Percentiles rank a stretch among this genome's conserved stretches.
phyloP scores from a whole-genome alignment of 1,139 yeast genomes.

The Saccharomyces hybrid region DNA sequence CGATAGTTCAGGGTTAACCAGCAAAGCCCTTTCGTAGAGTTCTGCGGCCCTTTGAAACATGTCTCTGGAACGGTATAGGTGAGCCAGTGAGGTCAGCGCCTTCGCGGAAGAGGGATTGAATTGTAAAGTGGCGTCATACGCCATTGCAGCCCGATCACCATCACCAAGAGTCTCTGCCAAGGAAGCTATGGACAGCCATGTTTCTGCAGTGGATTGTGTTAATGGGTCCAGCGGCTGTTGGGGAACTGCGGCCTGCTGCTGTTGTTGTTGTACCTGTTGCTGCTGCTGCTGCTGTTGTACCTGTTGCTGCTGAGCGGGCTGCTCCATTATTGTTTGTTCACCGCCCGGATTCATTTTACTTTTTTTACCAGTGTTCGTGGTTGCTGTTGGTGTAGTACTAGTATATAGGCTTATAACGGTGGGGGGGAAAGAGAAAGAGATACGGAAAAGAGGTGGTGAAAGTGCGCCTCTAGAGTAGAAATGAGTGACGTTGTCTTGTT shows the following conservation, averaged over 20 bases:
- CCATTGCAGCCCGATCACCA: conserved; percentile 77
- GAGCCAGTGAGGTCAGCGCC: conserved; percentile 78
- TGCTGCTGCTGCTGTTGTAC: conserved; percentile 9
- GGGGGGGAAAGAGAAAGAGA: background rate
- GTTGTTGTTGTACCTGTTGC: conserved; percentile 34
- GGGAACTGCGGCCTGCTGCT: conserved; percentile 50
- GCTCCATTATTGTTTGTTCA: conserved; percentile 1
- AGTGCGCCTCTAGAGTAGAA: background rate
- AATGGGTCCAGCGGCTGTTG: conserved; percentile 31
- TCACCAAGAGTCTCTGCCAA: conserved; percentile 88
- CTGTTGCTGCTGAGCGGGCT: conserved; percentile 9
- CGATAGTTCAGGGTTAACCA: conserved; percentile 79
- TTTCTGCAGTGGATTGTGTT: conserved; percentile 72
- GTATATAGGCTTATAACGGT: background rate
- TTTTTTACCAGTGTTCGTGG: background rate
- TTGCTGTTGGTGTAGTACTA: background rate
- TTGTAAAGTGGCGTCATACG: conserved; percentile 84
- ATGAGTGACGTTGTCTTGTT: background rate
- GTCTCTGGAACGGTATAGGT: conserved; percentile 79
- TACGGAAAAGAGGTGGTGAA: background rate
- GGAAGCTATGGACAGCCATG: conserved; percentile 89
- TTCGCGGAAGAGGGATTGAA: conserved; percentile 82
- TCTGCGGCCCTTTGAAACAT: conserved; percentile 92
- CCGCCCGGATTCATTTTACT: background rate
- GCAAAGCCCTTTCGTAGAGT: conserved; percentile 77